Evolutionary conservation across 1,139 yeast genomes (phyloP), one percentile per base, ranked within the genome.

Genomic region (Candida mesenterica): DNA sequence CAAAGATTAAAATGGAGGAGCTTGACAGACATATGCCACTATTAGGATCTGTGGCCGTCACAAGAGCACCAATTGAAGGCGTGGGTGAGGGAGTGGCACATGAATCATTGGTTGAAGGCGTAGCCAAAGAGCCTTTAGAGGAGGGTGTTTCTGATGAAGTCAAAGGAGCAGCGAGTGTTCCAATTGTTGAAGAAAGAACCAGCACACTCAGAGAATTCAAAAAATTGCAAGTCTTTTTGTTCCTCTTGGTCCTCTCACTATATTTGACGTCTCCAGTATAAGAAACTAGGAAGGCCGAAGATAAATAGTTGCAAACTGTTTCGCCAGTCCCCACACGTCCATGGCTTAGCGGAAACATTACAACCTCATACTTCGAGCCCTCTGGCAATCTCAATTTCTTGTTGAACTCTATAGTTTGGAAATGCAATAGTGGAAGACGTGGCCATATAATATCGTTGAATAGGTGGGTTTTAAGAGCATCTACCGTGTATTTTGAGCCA

Each of bases 391-490:
- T 5, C 24, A 53, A 43, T 1, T 45, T 33, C 8, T 36, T 28
- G 30, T 52, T 41, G 27, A 40, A 59, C 13, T 46, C 47, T 14
- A 55, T 41, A 3, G 50, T 29, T 5, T 46, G 38, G 15, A 68
- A 48, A 8, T 48, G 53, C 28, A 25, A 25, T 25, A 13, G 28
- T 7, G 28, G 28, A 59, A 82, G 61, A 46, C 83, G 73, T 4
- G 97, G 97, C 97, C 97, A 89, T 4, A 86, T 67, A 5, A 65
- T 51, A 28, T 84, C 88, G 55, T 89, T 89, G 60, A 88, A 88
- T 0, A 86, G 59, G 53, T 81, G 73, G 2, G 57, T 54, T 41
- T 70, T 61, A 15, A 89, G 55, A 0, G 81, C 73, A 9, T 68
- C 60, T 1, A 79, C 62, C 1, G 94, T 81, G 19, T 65, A 59